Conservation (phyloP, 768 basidiomycete genomes). For the Mycena rosella region DNA sequence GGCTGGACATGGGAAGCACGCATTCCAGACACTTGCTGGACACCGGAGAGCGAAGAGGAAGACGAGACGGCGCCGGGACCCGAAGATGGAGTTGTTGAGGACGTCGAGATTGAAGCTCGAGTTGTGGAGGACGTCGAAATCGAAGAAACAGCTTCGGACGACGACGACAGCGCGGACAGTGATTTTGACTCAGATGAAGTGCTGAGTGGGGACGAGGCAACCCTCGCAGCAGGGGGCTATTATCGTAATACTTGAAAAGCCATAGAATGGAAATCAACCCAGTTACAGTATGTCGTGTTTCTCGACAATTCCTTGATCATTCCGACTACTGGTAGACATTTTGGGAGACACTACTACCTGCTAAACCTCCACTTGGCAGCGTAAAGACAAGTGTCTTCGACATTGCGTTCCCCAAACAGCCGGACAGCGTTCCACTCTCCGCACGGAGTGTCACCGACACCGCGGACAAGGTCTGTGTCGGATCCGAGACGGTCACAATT, state of each 20-base stretch:
- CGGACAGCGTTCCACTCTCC: slow-evolving; percentile 18
- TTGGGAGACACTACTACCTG: slow-evolving; percentile 62
- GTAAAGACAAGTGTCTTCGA: slow-evolving; percentile 50
- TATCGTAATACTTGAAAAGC: too few species aligned
- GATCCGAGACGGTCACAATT: slow-evolving; percentile 71
- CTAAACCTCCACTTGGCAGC: slow-evolving; percentile 60
- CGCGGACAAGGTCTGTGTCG: slow-evolving; percentile 63
- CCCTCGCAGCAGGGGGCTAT: too few species aligned
- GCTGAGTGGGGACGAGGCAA: slow-evolving; percentile 17
- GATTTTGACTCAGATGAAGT: slow-evolving; percentile 25
- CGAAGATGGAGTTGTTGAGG: not conserved
- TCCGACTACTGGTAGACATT: slow-evolving; percentile 10
- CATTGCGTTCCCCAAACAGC: not conserved
- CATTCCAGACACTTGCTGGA: slow-evolving; percentile 28
- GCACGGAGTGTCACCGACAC: slow-evolving; percentile 54
- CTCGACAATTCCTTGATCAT: not conserved
- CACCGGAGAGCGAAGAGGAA: not conserved
- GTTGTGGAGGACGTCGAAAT: not conserved
- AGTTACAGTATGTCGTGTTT: too few species aligned
- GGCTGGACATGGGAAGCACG: slow-evolving; percentile 22
- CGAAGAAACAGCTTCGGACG: not conserved
- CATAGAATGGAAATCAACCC: too few species aligned
- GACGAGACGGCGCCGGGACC: too few species aligned
- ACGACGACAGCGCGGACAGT: slow-evolving; percentile 28
- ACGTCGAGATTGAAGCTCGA: not conserved